Percentiles rank a stretch among this genome's conserved stretches.
phyloP scores from a whole-genome alignment of 441 rosid species.

The Lepidium campestre region DNA sequence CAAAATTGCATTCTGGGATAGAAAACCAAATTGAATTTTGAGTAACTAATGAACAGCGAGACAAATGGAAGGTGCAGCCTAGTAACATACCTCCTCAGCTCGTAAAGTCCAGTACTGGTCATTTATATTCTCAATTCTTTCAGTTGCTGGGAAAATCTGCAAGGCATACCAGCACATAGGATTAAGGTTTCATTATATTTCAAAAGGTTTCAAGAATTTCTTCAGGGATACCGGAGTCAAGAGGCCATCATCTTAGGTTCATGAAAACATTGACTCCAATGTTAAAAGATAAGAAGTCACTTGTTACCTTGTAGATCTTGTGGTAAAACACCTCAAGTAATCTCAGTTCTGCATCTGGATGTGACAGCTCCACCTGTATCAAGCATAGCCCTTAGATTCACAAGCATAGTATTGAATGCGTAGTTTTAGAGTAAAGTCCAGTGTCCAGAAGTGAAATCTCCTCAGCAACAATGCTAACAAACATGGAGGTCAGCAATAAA shows the following conservation, averaged over 20 bases:
- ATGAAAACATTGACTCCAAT: not conserved
- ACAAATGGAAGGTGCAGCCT: not conserved
- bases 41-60: not conserved
- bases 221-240: not conserved
- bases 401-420: not conserved
- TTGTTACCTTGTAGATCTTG: conserved; percentile 65
- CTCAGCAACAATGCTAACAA: not conserved
- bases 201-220: not conserved
- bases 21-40: not conserved
- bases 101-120: conserved; percentile 79
- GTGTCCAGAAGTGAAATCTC: not conserved
- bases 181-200: not conserved
- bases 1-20: not conserved
- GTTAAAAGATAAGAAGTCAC: not conserved
- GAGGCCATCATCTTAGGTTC: not conserved
- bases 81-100: conserved; percentile 62
- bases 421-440: not conserved
- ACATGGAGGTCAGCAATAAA: not conserved
- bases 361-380: conserved; percentile 64
- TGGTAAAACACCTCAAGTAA: conserved; percentile 66
- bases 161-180: conserved; percentile 4
- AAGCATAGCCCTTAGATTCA: conserved; percentile 2
- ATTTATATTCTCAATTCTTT: conserved; percentile 71
- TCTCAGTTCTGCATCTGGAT: conserved; percentile 62
- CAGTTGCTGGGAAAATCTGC: conserved; percentile 63